These are phyloP conservation scores for Zostera marina DNA, from an alignment of 116 monocot genomes.

Conservation along the genomic window DNA sequence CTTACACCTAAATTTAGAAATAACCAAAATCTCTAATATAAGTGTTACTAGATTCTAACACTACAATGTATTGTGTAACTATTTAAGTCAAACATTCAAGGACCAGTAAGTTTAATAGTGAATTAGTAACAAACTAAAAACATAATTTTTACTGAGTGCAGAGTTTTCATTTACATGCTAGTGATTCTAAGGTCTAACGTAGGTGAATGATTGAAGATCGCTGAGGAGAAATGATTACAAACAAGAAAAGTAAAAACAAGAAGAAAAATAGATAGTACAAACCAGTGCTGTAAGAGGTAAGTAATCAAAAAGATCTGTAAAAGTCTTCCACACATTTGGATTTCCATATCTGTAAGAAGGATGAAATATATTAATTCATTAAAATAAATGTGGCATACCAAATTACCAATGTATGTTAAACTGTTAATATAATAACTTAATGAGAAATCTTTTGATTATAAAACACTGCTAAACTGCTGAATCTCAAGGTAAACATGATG, in stretches of 20 bases:
- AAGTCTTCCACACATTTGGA: slow-evolving; percentile 95
- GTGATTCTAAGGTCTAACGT: too few relatives aligned
- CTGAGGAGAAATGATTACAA: neutral
- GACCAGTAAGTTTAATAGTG: neutral
- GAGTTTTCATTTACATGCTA: too few relatives aligned
- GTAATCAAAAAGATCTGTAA: slow-evolving; percentile 37
- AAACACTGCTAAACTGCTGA: neutral
- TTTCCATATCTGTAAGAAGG: slow-evolving; percentile 72
- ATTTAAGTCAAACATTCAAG: too few relatives aligned
- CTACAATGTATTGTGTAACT: too few relatives aligned
- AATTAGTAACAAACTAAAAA: neutral
- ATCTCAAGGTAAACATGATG: neutral
- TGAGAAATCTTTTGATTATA: too few relatives aligned
- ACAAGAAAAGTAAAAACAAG: slow-evolving; percentile 1
- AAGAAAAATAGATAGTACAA: neutral
- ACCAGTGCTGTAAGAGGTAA: slow-evolving; percentile 22
- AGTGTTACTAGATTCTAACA: too few relatives aligned
- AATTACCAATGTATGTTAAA: neutral
- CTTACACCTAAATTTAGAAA: too few relatives aligned
- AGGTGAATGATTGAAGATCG: too few relatives aligned
- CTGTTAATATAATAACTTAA: neutral
- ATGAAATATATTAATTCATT: neutral
- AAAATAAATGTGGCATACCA: neutral
- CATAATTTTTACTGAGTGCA: neutral
- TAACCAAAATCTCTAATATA: too few relatives aligned